phyloP scores from a whole-genome alignment of 2,329 filamentous ascomycete genomes.

The Aspergillus glaucus region DNA sequence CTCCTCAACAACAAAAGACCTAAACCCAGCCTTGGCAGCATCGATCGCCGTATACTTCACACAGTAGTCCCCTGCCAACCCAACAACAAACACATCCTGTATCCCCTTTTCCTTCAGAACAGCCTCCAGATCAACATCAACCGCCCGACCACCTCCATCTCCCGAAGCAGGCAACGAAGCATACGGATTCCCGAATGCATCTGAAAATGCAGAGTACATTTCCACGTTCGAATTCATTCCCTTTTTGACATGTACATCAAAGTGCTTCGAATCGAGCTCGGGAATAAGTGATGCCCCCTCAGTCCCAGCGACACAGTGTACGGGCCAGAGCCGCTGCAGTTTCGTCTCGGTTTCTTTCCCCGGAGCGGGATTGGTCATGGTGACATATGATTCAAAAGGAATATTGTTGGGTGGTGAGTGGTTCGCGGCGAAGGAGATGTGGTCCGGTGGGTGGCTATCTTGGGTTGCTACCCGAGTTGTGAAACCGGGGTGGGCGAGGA shows the following conservation, averaged over 20 bases:
- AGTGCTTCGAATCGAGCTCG: constrained; percentile 55
- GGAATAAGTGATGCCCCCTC: constrained; percentile 66
- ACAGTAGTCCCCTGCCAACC: constrained; percentile 84
- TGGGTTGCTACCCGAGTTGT: constrained; percentile 73
- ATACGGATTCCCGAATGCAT: constrained; percentile 58
- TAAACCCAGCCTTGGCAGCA: constrained; percentile 68
- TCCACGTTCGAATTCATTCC: constrained; percentile 69
- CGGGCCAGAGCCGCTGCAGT: constrained; percentile 73
- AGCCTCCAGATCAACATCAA: constrained; percentile 54
- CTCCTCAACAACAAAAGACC: constrained; percentile 69
- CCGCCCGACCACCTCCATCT: constrained; percentile 16
- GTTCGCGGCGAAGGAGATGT: constrained; percentile 84
- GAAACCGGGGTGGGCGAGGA: constrained; percentile 64
- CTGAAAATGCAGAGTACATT: constrained; percentile 90
- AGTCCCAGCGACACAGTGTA: constrained; percentile 75
- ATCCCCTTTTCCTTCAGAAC: constrained; percentile 53
- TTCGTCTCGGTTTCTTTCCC: constrained; percentile 57
- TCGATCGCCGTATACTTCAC: constrained; percentile 77
- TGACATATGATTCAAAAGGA: constrained; percentile 61
- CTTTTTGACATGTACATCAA: constrained; percentile 71
- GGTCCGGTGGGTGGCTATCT: constrained; percentile 78
- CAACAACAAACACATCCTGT: constrained; percentile 78
- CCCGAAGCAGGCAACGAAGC: constrained; percentile 11
- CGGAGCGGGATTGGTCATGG: constrained; percentile 46
- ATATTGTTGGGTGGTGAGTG: constrained; percentile 58